Evolutionary conservation across 371 early-diverging fungal species (phyloP), one percentile per base, ranked within the genome.

Genomic region (Mortierella sp.): DNA sequence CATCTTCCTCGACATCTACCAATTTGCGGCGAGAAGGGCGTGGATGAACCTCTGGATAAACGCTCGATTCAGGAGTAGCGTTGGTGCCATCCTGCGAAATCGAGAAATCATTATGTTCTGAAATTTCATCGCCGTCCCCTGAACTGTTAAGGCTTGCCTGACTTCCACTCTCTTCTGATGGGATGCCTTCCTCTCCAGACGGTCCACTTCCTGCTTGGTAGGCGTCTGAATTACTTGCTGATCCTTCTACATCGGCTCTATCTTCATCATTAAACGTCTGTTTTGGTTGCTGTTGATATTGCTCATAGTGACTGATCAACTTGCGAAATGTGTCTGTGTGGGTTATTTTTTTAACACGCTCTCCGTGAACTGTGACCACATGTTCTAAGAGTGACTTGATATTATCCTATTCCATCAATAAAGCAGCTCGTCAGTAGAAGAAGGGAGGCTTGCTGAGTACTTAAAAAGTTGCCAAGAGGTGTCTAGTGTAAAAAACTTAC

Each of bases 301-400:
- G 89, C 43, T 93, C 93, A 68, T 92, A 86, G 55, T 85, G 83
- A 22, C 80, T 57, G 55, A 89, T 80, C 58, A 94, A 66, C 37
- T 70, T 65, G 51, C 87, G 83, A 70, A 89, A 92, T 0, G 91
- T 89, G 31, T 87, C 72, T 2, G 88, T 86, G 69, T 93, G 93
- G 17, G 84, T 78, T 29, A 93, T 85, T n/a, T 86, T 84, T 55
- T 85, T 88, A 60, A 94, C 76, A 60, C 86, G 81, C 32, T 87
- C 67, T 53, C 89, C 86, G 70, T 89, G 88, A 55, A 88, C 83
- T 13, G 85, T 85, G 4, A 93, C 86, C 12, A 96, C 72, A 72
- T 95, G 90, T 26, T 85, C 68, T 31, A 95, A 77, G 51, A 97
- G 71, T 2, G 83, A 57, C 73, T 93, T 90, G 64, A 89, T 82